These are phyloP conservation scores for Penicillium sp. DNA, from an alignment of 2,329 filamentous ascomycete genomes.

Conservation along the genomic window DNA sequence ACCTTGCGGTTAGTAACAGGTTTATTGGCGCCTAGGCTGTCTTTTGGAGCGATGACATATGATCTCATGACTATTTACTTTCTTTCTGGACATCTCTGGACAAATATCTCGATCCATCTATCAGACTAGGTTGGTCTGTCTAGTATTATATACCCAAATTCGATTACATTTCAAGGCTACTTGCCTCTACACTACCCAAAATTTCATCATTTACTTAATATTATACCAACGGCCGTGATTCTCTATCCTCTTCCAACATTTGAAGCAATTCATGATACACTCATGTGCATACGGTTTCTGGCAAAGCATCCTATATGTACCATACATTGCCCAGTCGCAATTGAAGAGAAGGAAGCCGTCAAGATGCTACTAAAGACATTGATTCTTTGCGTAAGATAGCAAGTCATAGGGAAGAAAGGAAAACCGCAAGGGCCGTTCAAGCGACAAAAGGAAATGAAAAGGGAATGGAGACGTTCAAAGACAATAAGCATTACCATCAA, in stretches of 20 bases:
- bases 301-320: conserved; percentile 1
- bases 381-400: conserved; percentile 5
- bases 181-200: neutral
- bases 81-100: neutral
- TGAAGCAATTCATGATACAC: neutral
- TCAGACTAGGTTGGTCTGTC: neutral
- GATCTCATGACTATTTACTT: neutral
- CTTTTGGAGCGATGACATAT: neutral
- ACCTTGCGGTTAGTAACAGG: neutral
- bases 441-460: conserved; percentile 10
- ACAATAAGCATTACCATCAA: conserved; percentile 15
- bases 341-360: neutral
- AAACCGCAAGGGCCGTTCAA: conserved; percentile 2
- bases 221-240: neutral
- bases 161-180: neutral
- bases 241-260: neutral
- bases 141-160: neutral
- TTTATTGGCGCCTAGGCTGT: conserved; percentile 1
- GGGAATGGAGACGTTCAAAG: conserved; percentile 5
- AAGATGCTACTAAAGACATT: conserved; percentile 1
- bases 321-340: conserved; percentile 4
- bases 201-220: neutral
- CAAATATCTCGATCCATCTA: neutral
- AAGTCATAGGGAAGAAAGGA: neutral
- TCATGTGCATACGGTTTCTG: neutral